Conservation (phyloP, 176 grass and related monocot species). For the Elymus sibiricus region DNA sequence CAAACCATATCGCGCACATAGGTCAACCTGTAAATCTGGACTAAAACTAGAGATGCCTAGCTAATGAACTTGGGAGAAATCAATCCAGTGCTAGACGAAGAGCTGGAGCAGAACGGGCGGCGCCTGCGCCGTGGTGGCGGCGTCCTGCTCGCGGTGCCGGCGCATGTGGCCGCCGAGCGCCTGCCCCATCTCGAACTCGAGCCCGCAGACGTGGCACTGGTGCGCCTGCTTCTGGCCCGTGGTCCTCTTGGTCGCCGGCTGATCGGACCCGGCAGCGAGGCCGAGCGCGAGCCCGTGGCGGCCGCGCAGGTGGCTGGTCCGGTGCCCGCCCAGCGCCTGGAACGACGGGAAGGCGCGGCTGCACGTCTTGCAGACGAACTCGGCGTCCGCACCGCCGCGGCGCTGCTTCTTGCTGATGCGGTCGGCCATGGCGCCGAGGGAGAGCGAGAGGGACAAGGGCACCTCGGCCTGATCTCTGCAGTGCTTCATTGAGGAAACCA, state of each 20-base stretch:
- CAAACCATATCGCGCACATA: not conserved
- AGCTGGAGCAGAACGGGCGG: conserved; percentile 49
- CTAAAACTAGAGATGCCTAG: not conserved
- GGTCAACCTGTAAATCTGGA: not conserved
- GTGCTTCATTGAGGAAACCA: conserved; percentile 9
- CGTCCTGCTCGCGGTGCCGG: conserved; percentile 29
- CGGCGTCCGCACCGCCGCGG: not conserved
- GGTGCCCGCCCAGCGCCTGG: conserved; percentile 60
- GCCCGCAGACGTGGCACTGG: conserved; percentile 48
- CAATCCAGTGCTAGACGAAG: conserved; percentile 4
- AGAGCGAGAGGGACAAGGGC: conserved; percentile 26
- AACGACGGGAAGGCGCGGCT: conserved; percentile 25
- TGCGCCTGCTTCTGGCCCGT: not conserved
- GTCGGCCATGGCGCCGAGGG: not conserved
- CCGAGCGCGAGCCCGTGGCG: conserved; percentile 36
- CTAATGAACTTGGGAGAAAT: not conserved
- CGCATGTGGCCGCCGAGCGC: conserved; percentile 74
- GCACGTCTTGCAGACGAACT: not conserved
- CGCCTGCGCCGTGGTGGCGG: not conserved
- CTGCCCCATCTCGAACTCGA: conserved; percentile 49
- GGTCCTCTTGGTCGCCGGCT: conserved; percentile 10
- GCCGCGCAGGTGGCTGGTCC: conserved; percentile 54
- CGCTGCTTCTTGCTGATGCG: not conserved
- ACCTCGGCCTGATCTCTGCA: conserved; percentile 1
- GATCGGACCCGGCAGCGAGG: not conserved